Percentiles rank a stretch among this genome's conserved stretches.
phyloP scores from a whole-genome alignment of 305 asterid genomes.

The Fraxinus velutina region DNA sequence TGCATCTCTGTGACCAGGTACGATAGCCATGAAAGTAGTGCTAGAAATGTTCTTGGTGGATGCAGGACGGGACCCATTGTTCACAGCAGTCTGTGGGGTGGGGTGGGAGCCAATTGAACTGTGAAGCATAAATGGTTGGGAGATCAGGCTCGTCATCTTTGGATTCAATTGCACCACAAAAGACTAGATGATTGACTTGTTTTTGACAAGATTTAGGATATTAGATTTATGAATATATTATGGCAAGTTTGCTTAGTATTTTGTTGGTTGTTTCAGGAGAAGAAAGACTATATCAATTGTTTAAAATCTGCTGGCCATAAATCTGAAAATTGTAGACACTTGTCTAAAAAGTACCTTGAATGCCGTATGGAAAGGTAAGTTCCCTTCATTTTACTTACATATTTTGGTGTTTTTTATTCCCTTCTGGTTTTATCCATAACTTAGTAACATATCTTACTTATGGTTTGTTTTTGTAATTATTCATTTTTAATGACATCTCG shows the following conservation, averaged over 20 bases:
- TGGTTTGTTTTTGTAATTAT: neutral
- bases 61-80: neutral
- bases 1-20: slow-evolving; percentile 72
- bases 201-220: slow-evolving; percentile 9
- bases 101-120: neutral
- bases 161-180: neutral
- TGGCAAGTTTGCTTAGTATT: neutral
- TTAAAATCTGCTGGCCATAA: slow-evolving; percentile 69
- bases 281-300: slow-evolving; percentile 78
- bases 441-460: neutral
- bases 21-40: neutral
- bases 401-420: neutral
- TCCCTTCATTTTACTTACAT: neutral
- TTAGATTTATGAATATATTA: neutral
- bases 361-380: slow-evolving; percentile 94
- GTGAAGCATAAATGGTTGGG: neutral
- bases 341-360: slow-evolving; percentile 76
- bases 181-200: neutral
- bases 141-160: neutral
- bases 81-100: neutral
- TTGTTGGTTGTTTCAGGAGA: slow-evolving; percentile 58
- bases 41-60: neutral
- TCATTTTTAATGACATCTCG: neutral
- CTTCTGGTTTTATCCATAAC: neutral
- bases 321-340: slow-evolving; percentile 69